Percentiles rank a stretch among this genome's conserved stretches.
These are phyloP conservation scores for Acanthamoeba polyphaga DNA, from an alignment of 208 protist genomes.

Conservation along the genomic window DNA sequence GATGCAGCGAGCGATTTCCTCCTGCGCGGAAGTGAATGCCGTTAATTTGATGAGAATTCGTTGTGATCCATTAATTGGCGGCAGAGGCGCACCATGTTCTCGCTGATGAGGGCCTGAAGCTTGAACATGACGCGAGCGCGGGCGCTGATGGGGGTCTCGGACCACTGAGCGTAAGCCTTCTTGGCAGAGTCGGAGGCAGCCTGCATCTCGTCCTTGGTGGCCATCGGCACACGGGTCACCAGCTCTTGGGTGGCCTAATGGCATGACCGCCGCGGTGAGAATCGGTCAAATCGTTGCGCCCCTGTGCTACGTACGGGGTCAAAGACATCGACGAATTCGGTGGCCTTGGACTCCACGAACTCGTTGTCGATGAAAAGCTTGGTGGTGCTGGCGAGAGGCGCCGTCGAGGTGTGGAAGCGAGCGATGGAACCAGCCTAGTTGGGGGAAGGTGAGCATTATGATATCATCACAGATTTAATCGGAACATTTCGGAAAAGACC, in stretches of 20 bases:
- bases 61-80: neutral
- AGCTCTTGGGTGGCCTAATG: conserved; percentile 91
- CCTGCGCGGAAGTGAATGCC: neutral
- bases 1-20: conserved; percentile 90
- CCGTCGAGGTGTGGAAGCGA: neutral
- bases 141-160: conserved; percentile 87
- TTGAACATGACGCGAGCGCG: conserved; percentile 91
- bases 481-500: neutral
- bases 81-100: conserved; percentile 83
- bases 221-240: conserved; percentile 88
- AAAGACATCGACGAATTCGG: conserved; percentile 88
- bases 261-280: neutral
- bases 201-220: conserved; percentile 92
- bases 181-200: conserved; percentile 85
- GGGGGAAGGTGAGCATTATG: neutral
- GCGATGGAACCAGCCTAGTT: neutral
- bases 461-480: neutral
- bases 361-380: conserved; percentile 93
- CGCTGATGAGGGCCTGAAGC: conserved; percentile 89
- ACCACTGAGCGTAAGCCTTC: conserved; percentile 88
- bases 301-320: conserved; percentile 86
- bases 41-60: neutral
- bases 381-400: conserved; percentile 11
- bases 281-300: neutral
- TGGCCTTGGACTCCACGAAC: conserved; percentile 89